A percentile compares a stretch with the other conserved stretches of the same genome.
Evolutionary conservation across 2,329 filamentous ascomycete genomes (phyloP).

Genomic region (Ceratocystis destructans): DNA sequence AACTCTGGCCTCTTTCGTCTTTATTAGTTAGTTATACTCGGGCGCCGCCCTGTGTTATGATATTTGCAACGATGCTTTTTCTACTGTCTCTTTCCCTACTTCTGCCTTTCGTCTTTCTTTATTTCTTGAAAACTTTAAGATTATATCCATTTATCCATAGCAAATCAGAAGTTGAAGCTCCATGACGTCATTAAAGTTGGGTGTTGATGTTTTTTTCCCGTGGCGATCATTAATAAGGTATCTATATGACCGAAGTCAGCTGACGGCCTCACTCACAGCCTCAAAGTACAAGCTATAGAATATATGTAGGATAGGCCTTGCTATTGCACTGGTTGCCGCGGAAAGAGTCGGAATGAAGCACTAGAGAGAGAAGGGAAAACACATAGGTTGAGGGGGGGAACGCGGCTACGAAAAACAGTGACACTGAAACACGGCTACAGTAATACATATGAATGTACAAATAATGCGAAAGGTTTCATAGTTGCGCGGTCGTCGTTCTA

Average conservation of each 20-base stretch:
- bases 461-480: not conserved
- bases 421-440: too few relatives aligned
- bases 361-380: not conserved
- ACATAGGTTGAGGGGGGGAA: not conserved
- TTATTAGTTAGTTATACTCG: not conserved
- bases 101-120: not conserved
- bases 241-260: not conserved
- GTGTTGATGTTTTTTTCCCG: not conserved
- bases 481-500: not conserved
- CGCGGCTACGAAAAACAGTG: not conserved
- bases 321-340: not conserved
- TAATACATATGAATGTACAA: not conserved
- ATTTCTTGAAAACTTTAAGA: not conserved
- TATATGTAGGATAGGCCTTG: not conserved
- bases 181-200: not conserved
- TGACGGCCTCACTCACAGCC: not conserved
- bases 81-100: conserved; percentile 9
- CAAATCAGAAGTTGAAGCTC: not conserved
- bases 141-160: not conserved
- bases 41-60: not conserved
- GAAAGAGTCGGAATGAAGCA: conserved; percentile 2
- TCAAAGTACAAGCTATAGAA: not conserved
- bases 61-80: conserved; percentile 7
- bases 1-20: not conserved
- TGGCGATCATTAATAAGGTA: not conserved